Evolutionary conservation across 1,284 basidiomycete genomes (phyloP), one percentile per base, ranked within the genome.

Genomic region (Moniliella sp.): DNA sequence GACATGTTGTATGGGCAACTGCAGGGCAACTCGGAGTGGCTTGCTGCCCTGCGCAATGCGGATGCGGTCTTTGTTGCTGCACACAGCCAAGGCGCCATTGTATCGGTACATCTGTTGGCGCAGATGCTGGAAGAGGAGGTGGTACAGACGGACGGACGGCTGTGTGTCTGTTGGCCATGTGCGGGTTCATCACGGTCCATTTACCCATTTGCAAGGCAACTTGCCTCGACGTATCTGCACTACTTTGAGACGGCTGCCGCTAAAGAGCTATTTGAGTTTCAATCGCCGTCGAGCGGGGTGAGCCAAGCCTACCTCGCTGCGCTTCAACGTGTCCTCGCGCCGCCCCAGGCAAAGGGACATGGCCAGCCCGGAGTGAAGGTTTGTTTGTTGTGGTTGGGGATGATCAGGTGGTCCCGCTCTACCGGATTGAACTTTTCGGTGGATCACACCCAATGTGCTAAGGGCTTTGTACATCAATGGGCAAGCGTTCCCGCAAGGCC

Each of bases 381-480:
- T 71, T 88, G 3, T 82, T 82, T 43, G 69, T 91, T n/a, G 83
- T 84, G 1, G 41, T 40, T 4, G 63, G 93, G 34, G 88, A 93
- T 50, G 88, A 97, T 62, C 91, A 97, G 30, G 62, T 68, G 33
- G 67, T 68, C 3, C 69, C 68, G 4, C 75, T 94, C 34, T 93
- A 94, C 61, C 0, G 82, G 84, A 2, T 64, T 86, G 5, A 93
- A 93, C 65, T 75, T 79, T n/a, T n/a, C 7, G 73, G 79, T 0
- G 76, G 75, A 2, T 74, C 75, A 0, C 88, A 97, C 88, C 91
- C 3, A 64, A 78, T 32, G 81, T 97, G 32, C 64, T 97, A 28
- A 72, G 88, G 16, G 80, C 81, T 0, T 66, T 97, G 21, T 97
- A 86, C 58, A 84, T 97, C 37, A 88, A 97, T 59, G 82, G 80